Conservation (phyloP, 768 basidiomycete genomes). For the Strobilomyces echinocephalus region DNA sequence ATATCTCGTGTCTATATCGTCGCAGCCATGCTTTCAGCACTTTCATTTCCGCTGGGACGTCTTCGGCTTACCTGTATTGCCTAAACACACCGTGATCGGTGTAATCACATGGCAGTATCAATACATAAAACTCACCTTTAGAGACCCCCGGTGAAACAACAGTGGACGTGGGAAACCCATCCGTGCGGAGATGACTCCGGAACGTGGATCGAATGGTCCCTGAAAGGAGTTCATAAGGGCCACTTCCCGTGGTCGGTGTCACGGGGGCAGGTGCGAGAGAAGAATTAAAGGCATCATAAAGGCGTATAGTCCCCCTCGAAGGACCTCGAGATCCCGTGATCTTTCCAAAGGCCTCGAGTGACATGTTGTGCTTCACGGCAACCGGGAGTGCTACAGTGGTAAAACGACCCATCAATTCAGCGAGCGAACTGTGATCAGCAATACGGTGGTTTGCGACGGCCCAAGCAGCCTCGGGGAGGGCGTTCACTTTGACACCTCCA, state of each 20-base stretch:
- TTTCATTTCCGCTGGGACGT: constrained; percentile 19
- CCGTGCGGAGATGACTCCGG: constrained; percentile 28
- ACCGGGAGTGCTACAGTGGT: constrained; percentile 2
- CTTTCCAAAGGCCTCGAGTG: constrained; percentile 38
- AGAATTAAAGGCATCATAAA: constrained; percentile 34
- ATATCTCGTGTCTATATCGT: constrained; percentile 36
- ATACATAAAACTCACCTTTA: constrained; percentile 10
- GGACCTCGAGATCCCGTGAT: constrained; percentile 19
- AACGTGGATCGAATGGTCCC: constrained; percentile 41
- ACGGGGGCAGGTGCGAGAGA: constrained; percentile 40
- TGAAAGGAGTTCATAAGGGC: constrained; percentile 38
- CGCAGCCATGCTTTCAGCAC: constrained; percentile 10
- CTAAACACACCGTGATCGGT: constrained; percentile 10
- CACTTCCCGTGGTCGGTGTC: constrained; percentile 34
- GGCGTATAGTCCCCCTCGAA: constrained; percentile 34
- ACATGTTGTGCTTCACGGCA: constrained; percentile 37
- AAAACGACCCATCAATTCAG: constrained; percentile 13
- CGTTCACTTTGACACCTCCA: constrained; percentile 43
- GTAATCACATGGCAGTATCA: neutral
- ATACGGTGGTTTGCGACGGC: constrained; percentile 35
- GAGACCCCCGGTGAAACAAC: constrained; percentile 37
- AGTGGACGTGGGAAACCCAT: constrained; percentile 17
- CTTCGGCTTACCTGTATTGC: constrained; percentile 21
- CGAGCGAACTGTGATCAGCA: constrained; percentile 28
- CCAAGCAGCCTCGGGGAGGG: constrained; percentile 40